phyloP scores from a whole-genome alignment of 805 yeast species.

The Cyberlindnera sargentensis region DNA sequence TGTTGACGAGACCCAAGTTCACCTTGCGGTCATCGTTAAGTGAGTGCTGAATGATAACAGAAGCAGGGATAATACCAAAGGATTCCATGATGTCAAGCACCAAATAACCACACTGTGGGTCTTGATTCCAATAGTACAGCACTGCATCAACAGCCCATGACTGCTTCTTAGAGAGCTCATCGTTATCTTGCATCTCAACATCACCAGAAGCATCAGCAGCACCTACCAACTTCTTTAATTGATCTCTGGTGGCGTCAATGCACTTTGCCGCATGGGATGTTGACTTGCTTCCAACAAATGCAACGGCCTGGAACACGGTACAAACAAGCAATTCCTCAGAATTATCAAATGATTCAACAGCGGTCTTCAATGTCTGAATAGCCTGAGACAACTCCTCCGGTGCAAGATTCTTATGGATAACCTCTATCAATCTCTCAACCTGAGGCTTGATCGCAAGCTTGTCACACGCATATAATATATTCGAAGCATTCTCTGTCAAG shows the following conservation, averaged over 20 bases:
- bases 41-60: conserved; percentile 36
- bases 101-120: conserved; percentile 58
- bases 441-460: conserved; percentile 29
- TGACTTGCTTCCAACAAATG: conserved; percentile 83
- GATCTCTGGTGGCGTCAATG: conserved; percentile 33
- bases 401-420: conserved; percentile 27
- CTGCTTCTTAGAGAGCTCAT: conserved; percentile 24
- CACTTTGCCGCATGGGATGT: conserved; percentile 66
- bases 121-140: conserved; percentile 55
- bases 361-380: conserved; percentile 25
- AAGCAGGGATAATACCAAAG: conserved; percentile 35
- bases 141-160: conserved; percentile 47
- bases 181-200: conserved; percentile 2
- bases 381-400: conserved; percentile 25
- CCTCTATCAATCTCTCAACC: conserved; percentile 32
- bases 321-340: conserved; percentile 45
- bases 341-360: conserved; percentile 25
- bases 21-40: conserved; percentile 29
- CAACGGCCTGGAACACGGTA: conserved; percentile 60
- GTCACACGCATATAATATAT: conserved; percentile 32
- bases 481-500: conserved; percentile 20
- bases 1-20: conserved; percentile 34
- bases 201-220: conserved; percentile 3
- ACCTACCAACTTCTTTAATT: conserved; percentile 28
- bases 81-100: conserved; percentile 46